Conservation (phyloP, 345 rosid genomes). For the Atalantia buxifolia region DNA sequence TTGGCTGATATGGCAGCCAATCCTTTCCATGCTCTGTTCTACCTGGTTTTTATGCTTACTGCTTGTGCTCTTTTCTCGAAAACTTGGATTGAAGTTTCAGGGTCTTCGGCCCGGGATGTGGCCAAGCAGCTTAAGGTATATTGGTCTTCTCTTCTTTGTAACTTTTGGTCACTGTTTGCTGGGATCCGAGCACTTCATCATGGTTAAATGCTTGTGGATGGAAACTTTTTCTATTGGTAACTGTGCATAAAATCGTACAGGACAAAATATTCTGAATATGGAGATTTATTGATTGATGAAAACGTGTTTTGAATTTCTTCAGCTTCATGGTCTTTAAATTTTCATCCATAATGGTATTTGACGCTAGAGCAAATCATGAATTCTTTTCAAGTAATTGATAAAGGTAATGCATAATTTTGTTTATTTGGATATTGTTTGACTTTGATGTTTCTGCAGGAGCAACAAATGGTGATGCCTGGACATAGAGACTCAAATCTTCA, state of each 20-base stretch:
- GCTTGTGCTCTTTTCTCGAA: constrained; percentile 81
- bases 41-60: constrained; percentile 66
- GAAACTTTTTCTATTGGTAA: too few relatives aligned
- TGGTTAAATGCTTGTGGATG: too few relatives aligned
- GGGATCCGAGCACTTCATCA: too few relatives aligned
- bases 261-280: too few relatives aligned
- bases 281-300: neutral
- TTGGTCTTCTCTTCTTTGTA: neutral
- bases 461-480: constrained; percentile 90
- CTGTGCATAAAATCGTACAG: too few relatives aligned
- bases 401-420: neutral
- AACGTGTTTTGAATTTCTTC: neutral
- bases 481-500: constrained; percentile 67
- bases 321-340: neutral
- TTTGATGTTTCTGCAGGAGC: constrained; percentile 40
- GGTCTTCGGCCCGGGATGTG: constrained; percentile 77
- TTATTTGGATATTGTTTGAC: neutral
- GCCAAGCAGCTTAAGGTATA: constrained; percentile 79
- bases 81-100: constrained; percentile 82
- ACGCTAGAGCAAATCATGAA: neutral
- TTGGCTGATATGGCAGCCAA: constrained; percentile 72
- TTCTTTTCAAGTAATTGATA: neutral
- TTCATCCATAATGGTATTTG: neutral
- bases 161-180: neutral
- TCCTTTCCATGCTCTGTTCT: constrained; percentile 77